Conservation (phyloP, 116 monocot genomes). For the Zostera marina region DNA sequence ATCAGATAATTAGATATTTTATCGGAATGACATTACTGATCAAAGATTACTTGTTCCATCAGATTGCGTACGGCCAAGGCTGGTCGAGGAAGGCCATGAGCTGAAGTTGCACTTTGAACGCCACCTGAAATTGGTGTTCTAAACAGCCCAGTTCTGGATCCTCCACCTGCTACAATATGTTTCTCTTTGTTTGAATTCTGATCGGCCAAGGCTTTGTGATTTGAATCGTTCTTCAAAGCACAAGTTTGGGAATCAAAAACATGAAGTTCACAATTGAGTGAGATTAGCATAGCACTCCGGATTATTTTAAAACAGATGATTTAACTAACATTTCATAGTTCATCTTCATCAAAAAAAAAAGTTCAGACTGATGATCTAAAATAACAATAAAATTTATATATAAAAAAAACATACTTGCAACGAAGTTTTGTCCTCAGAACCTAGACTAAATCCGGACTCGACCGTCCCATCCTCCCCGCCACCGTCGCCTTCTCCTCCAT, state of each 20-base stretch:
- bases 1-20: too few relatives aligned
- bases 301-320: neutral
- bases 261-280: neutral
- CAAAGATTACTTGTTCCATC: constrained; percentile 64
- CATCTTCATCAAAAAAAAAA: neutral
- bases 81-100: constrained; percentile 79
- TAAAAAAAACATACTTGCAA: constrained; percentile 1
- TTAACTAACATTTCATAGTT: neutral
- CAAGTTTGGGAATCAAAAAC: neutral
- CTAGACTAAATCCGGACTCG: neutral
- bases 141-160: constrained; percentile 67
- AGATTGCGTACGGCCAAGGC: constrained; percentile 94
- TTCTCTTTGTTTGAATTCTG: constrained; percentile 6
- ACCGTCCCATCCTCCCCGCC: neutral
- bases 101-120: constrained; percentile 93
- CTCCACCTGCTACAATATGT: constrained; percentile 7
- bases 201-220: neutral
- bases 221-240: neutral
- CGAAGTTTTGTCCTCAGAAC: neutral
- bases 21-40: too few relatives aligned
- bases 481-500: neutral
- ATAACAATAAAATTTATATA: neutral
- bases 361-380: neutral
- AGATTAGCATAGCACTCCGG: neutral
- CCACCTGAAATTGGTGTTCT: constrained; percentile 95